A percentile compares a stretch with the other conserved stretches of the same genome.
These are phyloP conservation scores for Neoboletus brunneissimus DNA, from an alignment of 768 basidiomycete genomes.

Conservation along the genomic window DNA sequence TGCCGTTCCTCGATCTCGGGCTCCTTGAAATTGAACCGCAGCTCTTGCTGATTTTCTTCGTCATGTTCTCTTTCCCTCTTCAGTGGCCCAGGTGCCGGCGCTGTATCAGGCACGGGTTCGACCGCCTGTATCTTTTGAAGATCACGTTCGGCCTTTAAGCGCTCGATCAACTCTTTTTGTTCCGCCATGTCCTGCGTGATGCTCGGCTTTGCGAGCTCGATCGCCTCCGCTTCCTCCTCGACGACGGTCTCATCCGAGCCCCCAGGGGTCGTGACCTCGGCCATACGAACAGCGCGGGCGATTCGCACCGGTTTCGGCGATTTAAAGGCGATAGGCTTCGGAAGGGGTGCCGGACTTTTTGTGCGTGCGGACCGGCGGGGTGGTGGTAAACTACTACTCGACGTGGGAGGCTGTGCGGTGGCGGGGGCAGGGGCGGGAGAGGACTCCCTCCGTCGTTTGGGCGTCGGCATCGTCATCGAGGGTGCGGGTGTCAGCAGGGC, in stretches of 20 bases:
- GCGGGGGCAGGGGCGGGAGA: conserved; percentile 36
- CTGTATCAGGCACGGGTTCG: conserved; percentile 5
- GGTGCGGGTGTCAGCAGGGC: conserved; percentile 34
- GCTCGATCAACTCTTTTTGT: conserved; percentile 72
- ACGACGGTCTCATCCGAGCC: conserved; percentile 64
- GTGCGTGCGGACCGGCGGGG: conserved; percentile 45
- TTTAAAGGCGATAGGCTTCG: conserved; percentile 30
- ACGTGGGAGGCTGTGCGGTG: conserved; percentile 13
- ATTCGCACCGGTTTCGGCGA: conserved; percentile 33
- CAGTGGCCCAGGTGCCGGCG: conserved; percentile 30
- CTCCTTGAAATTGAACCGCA: conserved; percentile 67
- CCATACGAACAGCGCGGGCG: conserved; percentile 21
- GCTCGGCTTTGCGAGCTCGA: conserved; percentile 59
- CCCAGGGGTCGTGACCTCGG: conserved; percentile 43
- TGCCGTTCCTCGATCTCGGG: conserved; percentile 57
- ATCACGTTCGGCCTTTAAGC: conserved; percentile 64
- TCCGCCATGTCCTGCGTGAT: conserved; percentile 72
- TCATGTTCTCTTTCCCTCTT: conserved; percentile 52
- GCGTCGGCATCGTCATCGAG: conserved; percentile 41
- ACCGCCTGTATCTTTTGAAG: conserved; percentile 26
- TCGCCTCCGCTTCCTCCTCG: conserved; percentile 59
- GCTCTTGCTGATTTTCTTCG: conserved; percentile 41
- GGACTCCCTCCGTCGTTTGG: conserved; percentile 67
- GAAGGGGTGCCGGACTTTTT: conserved; percentile 38
- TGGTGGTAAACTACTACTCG: conserved; percentile 34